Conservation (phyloP, 2,329 filamentous ascomycete species). For the Botrytis paeoniae region DNA sequence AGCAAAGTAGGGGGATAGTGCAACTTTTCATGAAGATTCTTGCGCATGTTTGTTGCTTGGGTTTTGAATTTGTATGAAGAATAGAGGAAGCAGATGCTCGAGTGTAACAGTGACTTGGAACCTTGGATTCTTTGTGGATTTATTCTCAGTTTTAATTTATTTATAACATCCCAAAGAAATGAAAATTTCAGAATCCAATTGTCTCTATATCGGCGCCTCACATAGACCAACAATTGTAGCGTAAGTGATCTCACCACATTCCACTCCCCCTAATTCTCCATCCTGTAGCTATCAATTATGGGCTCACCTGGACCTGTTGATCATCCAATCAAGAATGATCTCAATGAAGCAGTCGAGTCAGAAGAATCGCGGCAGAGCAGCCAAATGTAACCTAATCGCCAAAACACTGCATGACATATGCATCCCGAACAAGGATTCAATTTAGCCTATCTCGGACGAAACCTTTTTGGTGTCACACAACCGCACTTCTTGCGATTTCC, state of each 20-base stretch:
- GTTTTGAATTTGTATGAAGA: neutral
- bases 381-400: neutral
- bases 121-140: neutral
- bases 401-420: neutral
- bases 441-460: neutral
- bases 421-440: neutral
- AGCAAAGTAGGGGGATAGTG: neutral
- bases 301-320: neutral
- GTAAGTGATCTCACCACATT: neutral
- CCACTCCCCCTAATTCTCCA: too few relatives aligned
- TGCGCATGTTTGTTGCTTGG: conserved; percentile 23
- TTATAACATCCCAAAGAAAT: neutral
- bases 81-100: neutral
- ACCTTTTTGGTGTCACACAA: neutral
- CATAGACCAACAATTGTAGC: neutral
- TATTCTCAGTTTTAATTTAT: too few relatives aligned
- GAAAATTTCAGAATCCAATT: neutral
- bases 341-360: neutral
- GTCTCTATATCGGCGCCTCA: neutral
- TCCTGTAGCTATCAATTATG: neutral
- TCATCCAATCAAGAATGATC: neutral
- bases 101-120: neutral
- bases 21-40: conserved; percentile 29
- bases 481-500: neutral
- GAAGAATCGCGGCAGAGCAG: neutral